These are phyloP conservation scores for Alnus rubra DNA, from an alignment of 306 rosid species.

Conservation along the genomic window DNA sequence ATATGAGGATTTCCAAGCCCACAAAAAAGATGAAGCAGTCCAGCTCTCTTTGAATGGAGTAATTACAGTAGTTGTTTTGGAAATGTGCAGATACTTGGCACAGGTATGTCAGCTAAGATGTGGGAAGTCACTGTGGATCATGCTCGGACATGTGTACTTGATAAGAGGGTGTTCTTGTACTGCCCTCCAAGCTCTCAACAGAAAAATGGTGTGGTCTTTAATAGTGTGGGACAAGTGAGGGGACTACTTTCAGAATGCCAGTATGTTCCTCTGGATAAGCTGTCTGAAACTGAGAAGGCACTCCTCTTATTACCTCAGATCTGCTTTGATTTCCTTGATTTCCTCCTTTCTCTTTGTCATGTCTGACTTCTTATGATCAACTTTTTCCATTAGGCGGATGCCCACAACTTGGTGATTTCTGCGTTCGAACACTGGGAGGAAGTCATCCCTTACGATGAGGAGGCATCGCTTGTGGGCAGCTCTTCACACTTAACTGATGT, in stretches of 20 bases:
- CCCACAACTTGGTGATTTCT: conserved; percentile 56
- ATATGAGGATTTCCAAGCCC: not conserved
- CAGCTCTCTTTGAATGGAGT: conserved; percentile 6
- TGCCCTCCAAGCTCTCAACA: conserved; percentile 50
- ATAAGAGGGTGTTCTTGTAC: conserved; percentile 47
- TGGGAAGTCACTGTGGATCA: conserved; percentile 96
- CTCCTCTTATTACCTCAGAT: conserved; percentile 29
- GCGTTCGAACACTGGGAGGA: conserved; percentile 63
- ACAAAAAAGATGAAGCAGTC: not conserved
- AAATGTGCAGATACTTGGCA: conserved; percentile 74
- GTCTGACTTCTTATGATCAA: conserved; percentile 31
- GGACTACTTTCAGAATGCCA: conserved; percentile 70
- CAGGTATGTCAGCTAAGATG: conserved; percentile 99
- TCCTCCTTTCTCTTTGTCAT: not conserved
- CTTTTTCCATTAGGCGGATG: conserved; percentile 60
- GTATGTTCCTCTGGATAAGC: conserved; percentile 62
- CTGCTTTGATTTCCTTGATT: conserved; percentile 8
- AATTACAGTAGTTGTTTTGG: conserved; percentile 28
- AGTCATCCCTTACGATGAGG: conserved; percentile 60
- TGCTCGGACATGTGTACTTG: conserved; percentile 81
- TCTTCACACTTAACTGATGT: conserved; percentile 46
- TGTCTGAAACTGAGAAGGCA: conserved; percentile 86
- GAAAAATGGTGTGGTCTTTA: conserved; percentile 77
- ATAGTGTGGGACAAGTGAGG: conserved; percentile 78
- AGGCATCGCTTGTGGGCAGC: conserved; percentile 50